Evolutionary conservation across 1,284 basidiomycete species (phyloP).

Genomic region (Puccinia coronata): DNA sequence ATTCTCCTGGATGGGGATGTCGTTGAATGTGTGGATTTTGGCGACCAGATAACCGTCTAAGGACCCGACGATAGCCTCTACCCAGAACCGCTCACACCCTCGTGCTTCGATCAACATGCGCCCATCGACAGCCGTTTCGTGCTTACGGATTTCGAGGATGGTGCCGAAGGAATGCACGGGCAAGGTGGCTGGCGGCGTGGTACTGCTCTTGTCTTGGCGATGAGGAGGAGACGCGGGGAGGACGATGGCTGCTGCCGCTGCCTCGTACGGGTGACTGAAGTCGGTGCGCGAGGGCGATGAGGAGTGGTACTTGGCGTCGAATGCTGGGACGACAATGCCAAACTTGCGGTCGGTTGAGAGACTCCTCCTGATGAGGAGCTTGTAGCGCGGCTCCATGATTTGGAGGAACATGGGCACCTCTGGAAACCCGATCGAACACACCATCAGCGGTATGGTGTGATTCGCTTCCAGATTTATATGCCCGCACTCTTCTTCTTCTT

Average conservation of each 20-base stretch:
- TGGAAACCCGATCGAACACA: conserved; percentile 85
- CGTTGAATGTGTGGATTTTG: conserved; percentile 71
- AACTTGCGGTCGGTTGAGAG: conserved; percentile 75
- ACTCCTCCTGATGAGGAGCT: conserved; percentile 88
- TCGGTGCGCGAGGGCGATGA: conserved; percentile 52
- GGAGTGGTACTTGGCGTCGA: no score
- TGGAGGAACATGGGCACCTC: conserved; percentile 84
- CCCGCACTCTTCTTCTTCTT: no score
- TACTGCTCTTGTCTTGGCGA: conserved; percentile 60
- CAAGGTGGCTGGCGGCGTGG: no score
- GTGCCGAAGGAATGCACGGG: conserved; percentile 76
- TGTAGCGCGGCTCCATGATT: conserved; percentile 86
- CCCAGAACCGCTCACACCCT: conserved; percentile 78
- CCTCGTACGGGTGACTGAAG: conserved; percentile 53
- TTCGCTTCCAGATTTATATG: conserved; percentile 55
- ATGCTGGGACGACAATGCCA: conserved; percentile 80
- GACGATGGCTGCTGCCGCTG: conserved; percentile 26
- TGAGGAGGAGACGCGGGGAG: conserved; percentile 54
- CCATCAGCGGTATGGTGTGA: conserved; percentile 83
- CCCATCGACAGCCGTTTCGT: conserved; percentile 85
- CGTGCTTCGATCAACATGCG: conserved; percentile 83
- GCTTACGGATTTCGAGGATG: conserved; percentile 83
- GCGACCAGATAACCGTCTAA: conserved; percentile 88
- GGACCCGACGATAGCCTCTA: conserved; percentile 72
- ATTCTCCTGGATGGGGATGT: conserved; percentile 64